phyloP scores from a whole-genome alignment of 225 moss, liverwort and hornwort species.

The Sphagnum tenellum region DNA sequence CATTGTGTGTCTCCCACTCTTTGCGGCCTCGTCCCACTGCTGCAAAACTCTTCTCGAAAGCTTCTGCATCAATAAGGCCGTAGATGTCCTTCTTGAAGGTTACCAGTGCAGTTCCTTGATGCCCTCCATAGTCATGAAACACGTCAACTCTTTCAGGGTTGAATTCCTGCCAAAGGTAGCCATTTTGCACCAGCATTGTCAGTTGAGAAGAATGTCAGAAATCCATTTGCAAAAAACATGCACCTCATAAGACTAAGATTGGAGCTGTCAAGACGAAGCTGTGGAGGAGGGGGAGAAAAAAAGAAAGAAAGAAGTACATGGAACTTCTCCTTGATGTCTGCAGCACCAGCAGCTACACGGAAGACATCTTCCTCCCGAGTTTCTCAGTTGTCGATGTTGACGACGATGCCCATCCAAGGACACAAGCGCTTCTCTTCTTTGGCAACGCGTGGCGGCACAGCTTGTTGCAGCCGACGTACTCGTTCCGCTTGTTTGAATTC shows the following conservation, averaged over 20 bases:
- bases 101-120: constrained; percentile 50
- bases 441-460: constrained; percentile 25
- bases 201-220: too few relatives aligned
- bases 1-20: constrained; percentile 35
- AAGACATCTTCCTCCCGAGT: constrained; percentile 20
- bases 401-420: constrained; percentile 76
- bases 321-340: constrained; percentile 56
- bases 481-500: constrained; percentile 35
- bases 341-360: constrained; percentile 44
- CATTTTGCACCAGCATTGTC: too few relatives aligned
- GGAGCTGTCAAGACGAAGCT: too few relatives aligned
- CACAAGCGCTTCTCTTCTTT: constrained; percentile 39
- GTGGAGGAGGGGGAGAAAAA: too few relatives aligned
- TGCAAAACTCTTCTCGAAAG: constrained; percentile 58
- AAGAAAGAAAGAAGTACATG: constrained; percentile 7
- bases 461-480: constrained; percentile 28
- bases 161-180: constrained; percentile 22
- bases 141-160: constrained; percentile 50
- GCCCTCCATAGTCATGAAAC: constrained; percentile 46
- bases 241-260: too few relatives aligned
- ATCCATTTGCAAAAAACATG: too few relatives aligned
- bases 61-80: constrained; percentile 72
- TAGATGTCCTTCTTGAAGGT: constrained; percentile 53
- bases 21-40: constrained; percentile 34
- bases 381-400: constrained; percentile 57